Evolutionary conservation across 2,329 filamentous ascomycete species (phyloP).

Genomic region (Cordyceps javanica): DNA sequence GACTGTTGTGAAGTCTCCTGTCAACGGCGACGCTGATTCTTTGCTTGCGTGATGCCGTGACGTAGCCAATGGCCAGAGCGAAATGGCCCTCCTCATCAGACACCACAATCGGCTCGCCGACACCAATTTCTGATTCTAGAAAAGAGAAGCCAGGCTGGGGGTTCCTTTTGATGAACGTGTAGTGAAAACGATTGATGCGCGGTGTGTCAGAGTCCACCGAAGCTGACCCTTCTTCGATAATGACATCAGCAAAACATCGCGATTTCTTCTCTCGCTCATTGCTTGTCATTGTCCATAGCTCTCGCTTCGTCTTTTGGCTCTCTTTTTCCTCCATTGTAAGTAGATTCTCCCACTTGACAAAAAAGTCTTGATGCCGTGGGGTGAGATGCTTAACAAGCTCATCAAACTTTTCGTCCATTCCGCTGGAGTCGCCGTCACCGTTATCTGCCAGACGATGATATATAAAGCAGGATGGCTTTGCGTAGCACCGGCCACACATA

Average conservation of each 20-base stretch:
- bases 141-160: slow-evolving; percentile 67
- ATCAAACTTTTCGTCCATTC: slow-evolving; percentile 74
- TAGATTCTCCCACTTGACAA: slow-evolving; percentile 89
- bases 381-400: slow-evolving; percentile 75
- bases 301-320: slow-evolving; percentile 76
- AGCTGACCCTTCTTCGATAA: slow-evolving; percentile 72
- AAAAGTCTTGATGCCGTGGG: slow-evolving; percentile 70
- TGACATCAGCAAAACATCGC: slow-evolving; percentile 81
- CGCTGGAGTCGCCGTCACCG: slow-evolving; percentile 74
- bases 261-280: slow-evolving; percentile 80
- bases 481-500: slow-evolving; percentile 82
- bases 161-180: slow-evolving; percentile 72
- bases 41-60: slow-evolving; percentile 67
- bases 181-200: slow-evolving; percentile 88
- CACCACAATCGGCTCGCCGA: slow-evolving; percentile 91
- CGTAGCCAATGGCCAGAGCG: slow-evolving; percentile 86
- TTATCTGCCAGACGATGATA: slow-evolving; percentile 88
- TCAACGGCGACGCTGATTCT: slow-evolving; percentile 87
- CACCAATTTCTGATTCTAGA: slow-evolving; percentile 77
- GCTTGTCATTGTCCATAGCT: slow-evolving; percentile 95
- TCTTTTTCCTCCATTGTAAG: slow-evolving; percentile 93
- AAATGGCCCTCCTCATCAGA: slow-evolving; percentile 95
- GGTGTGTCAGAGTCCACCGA: slow-evolving; percentile 61
- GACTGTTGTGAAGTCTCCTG: slow-evolving; percentile 78
- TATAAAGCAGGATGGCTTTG: slow-evolving; percentile 82